Percentiles rank a stretch among this genome's conserved stretches.
Conservation (phyloP, 176 grass and related monocot genomes). For the Calamus simplicifolius region DNA sequence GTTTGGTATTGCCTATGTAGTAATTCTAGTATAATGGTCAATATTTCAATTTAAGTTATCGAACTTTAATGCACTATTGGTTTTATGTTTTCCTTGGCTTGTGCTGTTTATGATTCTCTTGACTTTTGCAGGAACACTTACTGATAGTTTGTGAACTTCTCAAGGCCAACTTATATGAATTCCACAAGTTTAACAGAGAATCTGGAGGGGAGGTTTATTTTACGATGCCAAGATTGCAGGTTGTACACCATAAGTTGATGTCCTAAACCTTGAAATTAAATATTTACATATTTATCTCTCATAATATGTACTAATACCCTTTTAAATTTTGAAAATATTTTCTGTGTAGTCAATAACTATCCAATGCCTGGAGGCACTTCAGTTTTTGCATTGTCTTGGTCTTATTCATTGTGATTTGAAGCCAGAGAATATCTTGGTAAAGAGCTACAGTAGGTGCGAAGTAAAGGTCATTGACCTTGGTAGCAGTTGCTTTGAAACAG, state of each 20-base stretch:
- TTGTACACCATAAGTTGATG: constrained; percentile 4
- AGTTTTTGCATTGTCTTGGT: constrained; percentile 90
- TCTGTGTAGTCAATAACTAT: constrained; percentile 87
- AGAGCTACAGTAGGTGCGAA: constrained; percentile 98
- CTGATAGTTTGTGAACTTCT: constrained; percentile 99
- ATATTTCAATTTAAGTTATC: no score
- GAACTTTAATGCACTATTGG: background rate
- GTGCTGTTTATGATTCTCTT: constrained; percentile 2
- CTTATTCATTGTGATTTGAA: constrained; percentile 99
- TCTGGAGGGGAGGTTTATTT: constrained; percentile 99
- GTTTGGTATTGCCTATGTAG: no score
- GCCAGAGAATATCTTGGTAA: constrained; percentile 98
- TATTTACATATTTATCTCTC: background rate
- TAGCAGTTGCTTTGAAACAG: constrained; percentile 98
- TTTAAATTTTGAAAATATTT: constrained; percentile 12
- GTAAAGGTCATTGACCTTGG: constrained; percentile 98
- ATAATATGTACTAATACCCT: background rate
- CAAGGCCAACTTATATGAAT: constrained; percentile 98
- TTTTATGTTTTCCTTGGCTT: background rate
- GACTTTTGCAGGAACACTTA: constrained; percentile 76
- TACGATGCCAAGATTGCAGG: constrained; percentile 98
- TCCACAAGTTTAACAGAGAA: constrained; percentile 99
- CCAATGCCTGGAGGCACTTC: constrained; percentile 93
- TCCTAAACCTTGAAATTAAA: background rate
- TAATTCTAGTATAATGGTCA: no score